These are phyloP conservation scores for Candida taoyuanica DNA, from an alignment of 805 yeast species.

Conservation along the genomic window DNA sequence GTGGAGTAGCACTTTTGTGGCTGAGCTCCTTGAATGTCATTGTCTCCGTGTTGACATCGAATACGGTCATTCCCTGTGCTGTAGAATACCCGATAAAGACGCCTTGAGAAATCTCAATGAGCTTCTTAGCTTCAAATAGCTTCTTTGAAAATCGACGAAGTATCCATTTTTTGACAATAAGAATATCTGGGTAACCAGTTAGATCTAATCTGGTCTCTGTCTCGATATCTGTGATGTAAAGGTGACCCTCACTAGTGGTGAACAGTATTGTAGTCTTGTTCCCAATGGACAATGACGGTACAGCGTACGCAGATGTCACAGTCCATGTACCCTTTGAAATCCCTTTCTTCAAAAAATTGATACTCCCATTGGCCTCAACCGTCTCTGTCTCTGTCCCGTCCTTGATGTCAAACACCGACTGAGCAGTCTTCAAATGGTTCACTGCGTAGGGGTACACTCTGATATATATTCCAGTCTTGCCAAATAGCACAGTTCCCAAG, in stretches of 20 bases:
- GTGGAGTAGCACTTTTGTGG: slow-evolving; percentile 7
- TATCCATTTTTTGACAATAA: slow-evolving; percentile 11
- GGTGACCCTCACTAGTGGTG: slow-evolving; percentile 5
- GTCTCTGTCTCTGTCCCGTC: slow-evolving; percentile 7
- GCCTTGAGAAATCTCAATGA: slow-evolving; percentile 7
- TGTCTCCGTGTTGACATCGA: slow-evolving; percentile 3
- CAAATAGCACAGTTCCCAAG: slow-evolving; percentile 15
- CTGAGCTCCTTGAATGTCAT: slow-evolving; percentile 1
- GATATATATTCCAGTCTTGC: slow-evolving; percentile 13
- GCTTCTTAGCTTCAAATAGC: slow-evolving; percentile 1
- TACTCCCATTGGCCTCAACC: neutral
- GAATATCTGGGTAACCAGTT: slow-evolving; percentile 10
- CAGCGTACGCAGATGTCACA: slow-evolving; percentile 6
- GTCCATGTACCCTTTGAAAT: slow-evolving; percentile 4
- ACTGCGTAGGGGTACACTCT: slow-evolving; percentile 7
- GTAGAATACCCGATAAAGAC: slow-evolving; percentile 9
- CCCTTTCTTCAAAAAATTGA: slow-evolving; percentile 7
- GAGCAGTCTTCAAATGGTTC: neutral
- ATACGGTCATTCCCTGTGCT: slow-evolving; percentile 4
- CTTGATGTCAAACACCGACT: neutral
- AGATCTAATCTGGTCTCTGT: slow-evolving; percentile 3
- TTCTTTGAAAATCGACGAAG: slow-evolving; percentile 5
- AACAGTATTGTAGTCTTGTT: slow-evolving; percentile 5
- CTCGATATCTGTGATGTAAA: slow-evolving; percentile 7
- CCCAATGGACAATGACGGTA: neutral